phyloP scores from a whole-genome alignment of 192 early-diverging fungal species.

The Coemansia sp. region DNA sequence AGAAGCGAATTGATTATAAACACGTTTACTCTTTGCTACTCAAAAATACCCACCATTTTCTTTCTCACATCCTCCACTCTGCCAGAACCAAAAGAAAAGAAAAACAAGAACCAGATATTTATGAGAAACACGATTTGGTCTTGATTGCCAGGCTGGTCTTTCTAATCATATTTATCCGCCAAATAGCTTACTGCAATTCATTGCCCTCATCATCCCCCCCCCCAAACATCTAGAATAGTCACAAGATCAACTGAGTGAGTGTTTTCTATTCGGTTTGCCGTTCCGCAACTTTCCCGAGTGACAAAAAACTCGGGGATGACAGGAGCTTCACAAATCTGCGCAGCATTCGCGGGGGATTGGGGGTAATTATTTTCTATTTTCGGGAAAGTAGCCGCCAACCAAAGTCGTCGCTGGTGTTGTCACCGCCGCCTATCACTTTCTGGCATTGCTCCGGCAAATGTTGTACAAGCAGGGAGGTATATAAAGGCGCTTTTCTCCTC shows the following conservation, averaged over 20 bases:
- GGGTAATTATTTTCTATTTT: not conserved
- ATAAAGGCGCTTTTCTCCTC: not conserved
- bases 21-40: not conserved
- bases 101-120: not conserved
- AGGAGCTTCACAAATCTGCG: not conserved
- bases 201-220: not conserved
- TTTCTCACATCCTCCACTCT: not conserved
- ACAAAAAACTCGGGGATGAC: not conserved
- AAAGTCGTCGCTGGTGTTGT: not conserved
- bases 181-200: not conserved
- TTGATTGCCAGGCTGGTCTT: not conserved
- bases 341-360: not conserved
- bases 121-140: not conserved
- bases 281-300: not conserved
- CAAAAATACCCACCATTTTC: not conserved
- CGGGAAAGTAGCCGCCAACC: conserved; percentile 7
- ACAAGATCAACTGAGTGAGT: not conserved
- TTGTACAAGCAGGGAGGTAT: not conserved
- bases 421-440: not conserved
- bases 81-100: not conserved
- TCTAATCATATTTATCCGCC: not conserved
- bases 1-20: not conserved
- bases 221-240: not conserved
- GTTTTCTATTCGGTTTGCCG: not conserved
- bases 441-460: not conserved